Conservation (phyloP, 208 protist genomes). For the Zelonia costaricensis region DNA sequence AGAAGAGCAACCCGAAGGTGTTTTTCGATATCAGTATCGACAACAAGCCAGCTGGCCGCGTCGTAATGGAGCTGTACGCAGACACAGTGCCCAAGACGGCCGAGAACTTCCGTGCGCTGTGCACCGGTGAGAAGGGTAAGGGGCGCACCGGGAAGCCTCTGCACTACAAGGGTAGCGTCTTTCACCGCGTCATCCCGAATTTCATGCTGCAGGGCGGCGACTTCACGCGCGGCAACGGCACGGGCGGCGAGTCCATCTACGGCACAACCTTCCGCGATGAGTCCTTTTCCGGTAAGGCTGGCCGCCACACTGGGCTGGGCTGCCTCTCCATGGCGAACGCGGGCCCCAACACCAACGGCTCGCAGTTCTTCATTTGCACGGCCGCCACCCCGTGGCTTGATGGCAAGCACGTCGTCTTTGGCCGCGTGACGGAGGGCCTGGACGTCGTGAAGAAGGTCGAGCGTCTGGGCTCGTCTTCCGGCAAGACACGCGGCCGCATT, state of each 20-base stretch:
- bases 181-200: slow-evolving; percentile 96
- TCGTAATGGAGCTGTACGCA: slow-evolving; percentile 94
- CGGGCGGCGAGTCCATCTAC: slow-evolving; percentile 98
- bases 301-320: slow-evolving; percentile 88
- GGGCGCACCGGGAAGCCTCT: slow-evolving; percentile 93
- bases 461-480: slow-evolving; percentile 58
- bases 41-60: slow-evolving; percentile 63
- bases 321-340: slow-evolving; percentile 99
- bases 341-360: slow-evolving; percentile 97
- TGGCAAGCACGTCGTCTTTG: slow-evolving; percentile 97
- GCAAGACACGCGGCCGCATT: slow-evolving; percentile 72
- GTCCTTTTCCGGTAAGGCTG: slow-evolving; percentile 95
- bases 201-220: slow-evolving; percentile 99
- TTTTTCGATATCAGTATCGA: slow-evolving; percentile 90
- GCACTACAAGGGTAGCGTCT: slow-evolving; percentile 96
- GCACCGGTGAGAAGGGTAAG: slow-evolving; percentile 89
- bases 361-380: slow-evolving; percentile 95
- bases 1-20: slow-evolving; percentile 73
- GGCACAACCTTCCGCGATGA: slow-evolving; percentile 96
- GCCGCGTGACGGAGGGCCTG: slow-evolving; percentile 86
- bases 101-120: slow-evolving; percentile 93
- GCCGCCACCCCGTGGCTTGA: slow-evolving; percentile 86
- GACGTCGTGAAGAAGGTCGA: slow-evolving; percentile 88
- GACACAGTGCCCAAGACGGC: slow-evolving; percentile 93
- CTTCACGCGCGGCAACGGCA: slow-evolving; percentile 96